phyloP scores from a whole-genome alignment of 179 eudicot species.

The Silene coronaria region DNA sequence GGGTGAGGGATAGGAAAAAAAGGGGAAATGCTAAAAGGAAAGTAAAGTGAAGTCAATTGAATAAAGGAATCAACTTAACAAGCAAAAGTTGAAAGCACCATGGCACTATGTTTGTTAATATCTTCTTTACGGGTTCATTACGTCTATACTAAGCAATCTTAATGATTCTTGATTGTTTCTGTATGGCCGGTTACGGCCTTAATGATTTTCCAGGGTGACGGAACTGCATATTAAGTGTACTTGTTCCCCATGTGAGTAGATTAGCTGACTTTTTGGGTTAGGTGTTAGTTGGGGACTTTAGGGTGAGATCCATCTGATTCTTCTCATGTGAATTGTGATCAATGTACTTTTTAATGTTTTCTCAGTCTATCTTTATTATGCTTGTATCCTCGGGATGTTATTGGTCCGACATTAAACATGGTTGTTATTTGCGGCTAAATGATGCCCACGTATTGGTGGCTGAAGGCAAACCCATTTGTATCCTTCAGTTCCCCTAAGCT shows the following conservation, averaged over 20 bases:
- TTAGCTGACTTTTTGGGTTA: conserved; percentile 17
- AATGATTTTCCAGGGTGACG: conserved; percentile 6
- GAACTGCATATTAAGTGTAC: conserved; percentile 7
- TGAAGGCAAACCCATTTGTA: conserved; percentile 8
- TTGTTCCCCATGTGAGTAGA: conserved; percentile 22
- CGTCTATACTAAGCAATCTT: conserved; percentile 22
- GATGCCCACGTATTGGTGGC: conserved; percentile 1
- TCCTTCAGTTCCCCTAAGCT: neutral
- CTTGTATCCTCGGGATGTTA: conserved; percentile 3
- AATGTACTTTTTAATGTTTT: neutral
- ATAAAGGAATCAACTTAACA: conserved; percentile 41
- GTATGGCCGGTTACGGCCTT: conserved; percentile 7
- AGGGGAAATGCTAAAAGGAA: conserved; percentile 13
- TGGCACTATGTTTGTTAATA: conserved; percentile 20
- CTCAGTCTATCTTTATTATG: neutral
- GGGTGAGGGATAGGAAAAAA: conserved; percentile 17
- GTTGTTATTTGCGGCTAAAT: neutral
- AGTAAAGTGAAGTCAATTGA: conserved; percentile 25
- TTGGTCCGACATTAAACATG: conserved; percentile 9
- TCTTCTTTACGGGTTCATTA: conserved; percentile 11
- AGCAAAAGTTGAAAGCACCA: conserved; percentile 33
- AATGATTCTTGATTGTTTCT: neutral
- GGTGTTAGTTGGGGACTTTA: conserved; percentile 10
- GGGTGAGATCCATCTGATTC: conserved; percentile 2
- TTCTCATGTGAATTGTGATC: conserved; percentile 5